Base-by-base conservation (phyloP, 129 eudicot genomes). In the Calendula officinalis region DNA sequence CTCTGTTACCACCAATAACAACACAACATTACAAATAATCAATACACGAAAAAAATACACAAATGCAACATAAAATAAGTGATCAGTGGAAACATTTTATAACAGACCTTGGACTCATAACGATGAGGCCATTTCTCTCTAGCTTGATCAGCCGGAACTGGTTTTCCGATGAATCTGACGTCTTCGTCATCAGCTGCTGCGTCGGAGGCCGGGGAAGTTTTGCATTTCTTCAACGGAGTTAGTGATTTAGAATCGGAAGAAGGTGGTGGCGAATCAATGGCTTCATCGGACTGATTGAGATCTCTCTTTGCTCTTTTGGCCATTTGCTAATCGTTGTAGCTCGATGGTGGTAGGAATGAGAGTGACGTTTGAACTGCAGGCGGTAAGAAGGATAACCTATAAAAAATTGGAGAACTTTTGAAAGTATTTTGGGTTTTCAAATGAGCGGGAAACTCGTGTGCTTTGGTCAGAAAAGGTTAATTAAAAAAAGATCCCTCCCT, bases 91-190 rank as follows among this genome's bases (percentile, higher is more conserved):
- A 5, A 41, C 30, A 22, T 22, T 22, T 22, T 22, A 22, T 22
- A 43, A 32, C 8, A 14, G 3, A 77, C 86, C 83, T 70, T 69
- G 17, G 69, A 41, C 16, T 39, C 46, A 49, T 82, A 82, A 4
- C 83, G 83, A 1, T 70, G 66, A 12, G 87, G 87, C 87, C 87
- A 82, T 27, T 60, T 71, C 15, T 15, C 69, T 11, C 63, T 64
- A 13, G 83, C 81, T 66, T 82, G 75, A 10, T 66, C 69, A 11
- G 75, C 83, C 9, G 83, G 81, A 74, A 78, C 44, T 11, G 87
- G 72, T 45, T 73, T 56, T 17, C 87, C 81, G 30, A 73, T 38
- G 17, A 78, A 75, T 0, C 59, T 8, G 5, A 9, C 46, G 0
- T 78, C 87, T 5, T 70, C 78, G 0, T 60, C 78, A 3, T 22